Evolutionary conservation across 2,329 filamentous ascomycete genomes (phyloP), one percentile per base, ranked within the genome.

Genomic region (Aspergillus oerlinghausenensis): DNA sequence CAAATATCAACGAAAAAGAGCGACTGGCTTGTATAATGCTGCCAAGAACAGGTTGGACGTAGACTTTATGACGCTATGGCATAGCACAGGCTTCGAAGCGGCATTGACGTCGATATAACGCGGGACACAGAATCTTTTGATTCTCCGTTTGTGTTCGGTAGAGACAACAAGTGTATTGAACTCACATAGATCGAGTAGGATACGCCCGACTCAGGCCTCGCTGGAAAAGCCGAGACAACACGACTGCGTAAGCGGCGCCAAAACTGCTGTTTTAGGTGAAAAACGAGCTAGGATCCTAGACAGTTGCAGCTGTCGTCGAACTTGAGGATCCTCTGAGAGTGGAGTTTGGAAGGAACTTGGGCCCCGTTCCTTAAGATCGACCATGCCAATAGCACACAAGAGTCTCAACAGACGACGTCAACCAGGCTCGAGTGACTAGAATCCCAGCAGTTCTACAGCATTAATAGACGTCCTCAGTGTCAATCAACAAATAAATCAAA

Each of bases 131-230:
- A 28, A 47, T 52, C 49, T 52, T 50, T 52, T 55, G 21, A 14
- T 51, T 38, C 42, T 21, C n/a, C 26, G 6, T 28, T 51, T 6
- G 29, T 11, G 14, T 21, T 21, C 26, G 42, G 14, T 21, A 48
- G 29, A 50, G 38, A 51, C 50, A 38, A 42, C 4, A 26, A 49
- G 50, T 26, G 54, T 26, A 51, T 32, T 49, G 29, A 50, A 73
- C 71, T 73, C 60, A 73, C 71, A 63, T 58, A 42, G 55, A 65
- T 62, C 56, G 64, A 67, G 60, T 55, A 60, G 57, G 49, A 55
- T 49, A 62, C 61, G 67, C 65, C 65, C 64, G 59, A 63, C 55
- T 64, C 64, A 71, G 60, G 64, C 66, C 58, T 62, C 55, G 61
- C 54, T 61, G 48, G 35, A 56, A 55, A 54, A 65, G 58, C 29